These are phyloP conservation scores for Garcia nutans DNA, from an alignment of 345 rosid species.

Conservation along the genomic window DNA sequence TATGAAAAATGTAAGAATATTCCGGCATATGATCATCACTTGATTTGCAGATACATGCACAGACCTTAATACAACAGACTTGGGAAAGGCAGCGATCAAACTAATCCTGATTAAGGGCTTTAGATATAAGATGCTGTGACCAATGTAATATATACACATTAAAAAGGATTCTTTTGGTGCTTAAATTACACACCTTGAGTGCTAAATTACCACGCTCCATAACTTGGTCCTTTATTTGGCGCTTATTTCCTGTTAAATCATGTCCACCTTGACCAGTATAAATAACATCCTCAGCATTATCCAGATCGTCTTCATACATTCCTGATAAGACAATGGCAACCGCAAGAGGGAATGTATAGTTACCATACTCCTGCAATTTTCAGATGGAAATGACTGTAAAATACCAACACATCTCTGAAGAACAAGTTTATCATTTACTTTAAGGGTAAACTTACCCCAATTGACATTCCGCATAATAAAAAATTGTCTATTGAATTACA, in stretches of 20 bases:
- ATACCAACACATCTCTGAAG: neutral
- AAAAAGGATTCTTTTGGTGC: neutral
- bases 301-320: slow-evolving; percentile 93
- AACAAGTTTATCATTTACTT: neutral
- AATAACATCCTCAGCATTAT: slow-evolving; percentile 81
- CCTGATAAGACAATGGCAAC: slow-evolving; percentile 81
- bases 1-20: too few relatives aligned
- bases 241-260: slow-evolving; percentile 74
- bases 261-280: slow-evolving; percentile 98
- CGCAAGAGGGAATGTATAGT: slow-evolving; percentile 64
- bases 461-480: neutral
- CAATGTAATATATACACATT: neutral
- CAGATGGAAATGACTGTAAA: neutral
- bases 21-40: neutral
- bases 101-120: neutral
- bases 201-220: slow-evolving; percentile 84
- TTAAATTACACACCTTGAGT: slow-evolving; percentile 61
- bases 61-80: neutral
- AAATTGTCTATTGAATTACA: neutral
- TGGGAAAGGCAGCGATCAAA: neutral
- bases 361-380: slow-evolving; percentile 45
- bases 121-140: neutral
- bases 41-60: neutral
- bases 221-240: slow-evolving; percentile 71
- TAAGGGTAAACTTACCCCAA: neutral